These are phyloP conservation scores for Capronia coronata DNA, from an alignment of 2,329 filamentous ascomycete species.

Conservation along the genomic window DNA sequence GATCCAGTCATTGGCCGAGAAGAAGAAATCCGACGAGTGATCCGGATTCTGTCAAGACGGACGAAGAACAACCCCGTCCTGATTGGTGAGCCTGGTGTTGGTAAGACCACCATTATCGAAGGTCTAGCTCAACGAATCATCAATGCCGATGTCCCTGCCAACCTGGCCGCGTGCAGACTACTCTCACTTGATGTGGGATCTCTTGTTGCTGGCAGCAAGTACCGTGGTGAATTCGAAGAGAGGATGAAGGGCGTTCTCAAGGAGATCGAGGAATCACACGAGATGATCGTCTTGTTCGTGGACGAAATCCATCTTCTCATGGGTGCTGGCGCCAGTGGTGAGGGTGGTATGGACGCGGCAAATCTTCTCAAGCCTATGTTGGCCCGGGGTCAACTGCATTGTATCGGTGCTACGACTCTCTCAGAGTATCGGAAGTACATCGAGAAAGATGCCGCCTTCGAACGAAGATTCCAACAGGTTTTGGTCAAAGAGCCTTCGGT, in stretches of 20 bases:
- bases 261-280: constrained; percentile 88
- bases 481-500: constrained; percentile 90
- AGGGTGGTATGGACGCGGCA: constrained; percentile 97
- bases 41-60: constrained; percentile 82
- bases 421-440: constrained; percentile 98
- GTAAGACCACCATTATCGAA: constrained; percentile 97
- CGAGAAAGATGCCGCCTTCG: constrained; percentile 96
- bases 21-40: constrained; percentile 83
- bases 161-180: constrained; percentile 85
- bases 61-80: constrained; percentile 99
- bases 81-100: constrained; percentile 96
- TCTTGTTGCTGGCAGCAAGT: constrained; percentile 94
- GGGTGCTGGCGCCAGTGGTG: constrained; percentile 89
- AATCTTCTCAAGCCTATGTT: constrained; percentile 98
- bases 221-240: constrained; percentile 96
- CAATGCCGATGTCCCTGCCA: constrained; percentile 93
- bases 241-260: constrained; percentile 98
- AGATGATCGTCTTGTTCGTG: constrained; percentile 96
- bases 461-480: constrained; percentile 97
- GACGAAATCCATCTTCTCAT: constrained; percentile 98
- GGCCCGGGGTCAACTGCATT: constrained; percentile 91
- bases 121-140: constrained; percentile 91
- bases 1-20: constrained; percentile 95
- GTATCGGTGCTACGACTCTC: constrained; percentile 93
- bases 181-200: constrained; percentile 93